Percentiles rank a stretch among this genome's conserved stretches.
Evolutionary conservation across 2,329 filamentous ascomycete species (phyloP).

Genomic region (Venturia carpophila): DNA sequence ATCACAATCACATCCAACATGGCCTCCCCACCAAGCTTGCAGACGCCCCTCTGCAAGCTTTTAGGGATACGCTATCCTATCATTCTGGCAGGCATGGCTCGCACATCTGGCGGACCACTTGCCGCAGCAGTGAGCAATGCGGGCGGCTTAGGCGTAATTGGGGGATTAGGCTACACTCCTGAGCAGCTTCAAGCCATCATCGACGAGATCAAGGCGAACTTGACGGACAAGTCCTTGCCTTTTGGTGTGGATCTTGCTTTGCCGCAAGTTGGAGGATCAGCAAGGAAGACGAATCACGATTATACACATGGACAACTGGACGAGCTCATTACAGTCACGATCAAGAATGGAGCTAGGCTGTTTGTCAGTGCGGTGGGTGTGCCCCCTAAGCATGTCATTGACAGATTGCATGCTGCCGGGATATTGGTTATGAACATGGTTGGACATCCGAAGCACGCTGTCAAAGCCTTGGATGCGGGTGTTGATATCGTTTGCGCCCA

Average conservation of each 20-base stretch:
- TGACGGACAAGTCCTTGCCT: constrained; percentile 59
- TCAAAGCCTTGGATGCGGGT: constrained; percentile 77
- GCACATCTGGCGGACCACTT: constrained; percentile 67
- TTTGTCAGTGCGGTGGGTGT: constrained; percentile 88
- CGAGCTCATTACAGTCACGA: constrained; percentile 78
- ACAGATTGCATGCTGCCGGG: constrained; percentile 67
- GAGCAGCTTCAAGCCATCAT: constrained; percentile 71
- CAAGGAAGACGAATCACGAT: constrained; percentile 88
- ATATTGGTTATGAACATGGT: constrained; percentile 97
- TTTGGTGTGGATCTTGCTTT: constrained; percentile 90
- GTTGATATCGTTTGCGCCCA: constrained; percentile 90
- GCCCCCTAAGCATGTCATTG: constrained; percentile 65
- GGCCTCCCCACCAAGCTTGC: constrained; percentile 43
- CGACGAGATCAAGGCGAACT: constrained; percentile 71
- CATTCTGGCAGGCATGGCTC: constrained; percentile 89
- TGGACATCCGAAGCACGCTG: constrained; percentile 81
- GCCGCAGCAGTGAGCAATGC: constrained; percentile 85
- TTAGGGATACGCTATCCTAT: constrained; percentile 82
- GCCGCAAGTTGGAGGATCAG: constrained; percentile 75
- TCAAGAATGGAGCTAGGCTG: constrained; percentile 72
- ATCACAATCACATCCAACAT: constrained; percentile 8
- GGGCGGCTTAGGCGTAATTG: constrained; percentile 64
- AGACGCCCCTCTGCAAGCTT: constrained; percentile 69
- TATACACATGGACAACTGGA: constrained; percentile 87
- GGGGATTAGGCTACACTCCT: constrained; percentile 65